Base-by-base conservation (phyloP, 768 basidiomycete species). In the Termitomyces sp. region DNA sequence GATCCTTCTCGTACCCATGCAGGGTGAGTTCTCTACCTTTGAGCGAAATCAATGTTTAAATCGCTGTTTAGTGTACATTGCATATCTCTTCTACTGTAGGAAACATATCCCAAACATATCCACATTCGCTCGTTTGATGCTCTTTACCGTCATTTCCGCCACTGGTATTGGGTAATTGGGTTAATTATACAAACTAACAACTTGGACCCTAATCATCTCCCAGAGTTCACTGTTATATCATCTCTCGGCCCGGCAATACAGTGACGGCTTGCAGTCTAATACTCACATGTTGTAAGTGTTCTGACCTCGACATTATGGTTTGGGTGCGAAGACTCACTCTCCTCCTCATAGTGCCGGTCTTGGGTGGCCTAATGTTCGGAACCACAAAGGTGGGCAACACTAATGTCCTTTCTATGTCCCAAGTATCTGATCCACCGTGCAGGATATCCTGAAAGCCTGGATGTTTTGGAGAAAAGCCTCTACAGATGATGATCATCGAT, bases 221-320 rank as follows among this genome's bases (percentile, higher is more conserved):
- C 15, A 57, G 56, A 16, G 49, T 57, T 1, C 56, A 57, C 33
- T 51, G 31, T 1, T 57, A 51, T 24, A 57, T 51, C 2, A 57
- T 57, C 36, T 6, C 49, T 22, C 48, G 56, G 9, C 22, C 51
- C 5, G 36, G 36, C 49, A 57, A 57, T 39, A 57, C 56, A 4
- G 49, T 57, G 8, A 57, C 56, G 20, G 42, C 56, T 2, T 57
- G 56, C 24, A 57, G 49, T 10, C 10, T 57, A 13, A 33, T 57
- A 24, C 56, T 57, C 5, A 51, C 56, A 15, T 29, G 37, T 12
- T 28, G 56, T 51, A 51, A 34, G 46, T 47, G 24, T 48, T 18
- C 15, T 36, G 16, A 24, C 5, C 33, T 2, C 13, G 20, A 34
- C n/a, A 4, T 34, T 16, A 26, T 16, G 15, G 3, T 2, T 51